A percentile compares a stretch with the other conserved stretches of the same genome.
These are phyloP conservation scores for Microdochium paspali DNA, from an alignment of 2,329 filamentous ascomycete genomes.

Conservation along the genomic window DNA sequence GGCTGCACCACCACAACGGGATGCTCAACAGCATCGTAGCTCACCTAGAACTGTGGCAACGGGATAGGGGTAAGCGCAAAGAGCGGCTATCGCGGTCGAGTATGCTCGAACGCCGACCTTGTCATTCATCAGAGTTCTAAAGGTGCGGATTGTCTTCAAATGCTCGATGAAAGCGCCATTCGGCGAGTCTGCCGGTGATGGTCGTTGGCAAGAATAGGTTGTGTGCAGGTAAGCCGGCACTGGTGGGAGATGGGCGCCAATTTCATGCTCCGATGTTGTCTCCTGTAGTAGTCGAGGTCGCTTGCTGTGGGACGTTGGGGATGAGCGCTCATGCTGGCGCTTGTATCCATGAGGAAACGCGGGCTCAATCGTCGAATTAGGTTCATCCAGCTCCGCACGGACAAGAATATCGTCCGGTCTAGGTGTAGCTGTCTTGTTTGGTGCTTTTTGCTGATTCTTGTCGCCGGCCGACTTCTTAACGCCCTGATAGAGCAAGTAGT, in stretches of 20 bases:
- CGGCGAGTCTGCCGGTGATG: conserved; percentile 58
- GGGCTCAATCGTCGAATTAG: not conserved
- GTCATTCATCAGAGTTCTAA: conserved; percentile 63
- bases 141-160: conserved; percentile 64
- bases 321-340: conserved; percentile 16
- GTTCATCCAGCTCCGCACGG: conserved; percentile 10
- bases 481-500: conserved; percentile 47
- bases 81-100: conserved; percentile 71
- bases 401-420: conserved; percentile 17
- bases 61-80: conserved; percentile 67
- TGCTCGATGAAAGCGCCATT: conserved; percentile 69
- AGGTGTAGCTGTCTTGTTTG: not conserved
- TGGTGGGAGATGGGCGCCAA: conserved; percentile 43
- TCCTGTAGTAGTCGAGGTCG: conserved; percentile 44
- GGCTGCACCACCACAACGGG: conserved; percentile 14
- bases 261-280: conserved; percentile 72
- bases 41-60: conserved; percentile 32
- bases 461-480: conserved; percentile 14
- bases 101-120: conserved; percentile 78
- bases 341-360: conserved; percentile 2
- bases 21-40: conserved; percentile 19
- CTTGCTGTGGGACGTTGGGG: conserved; percentile 21
- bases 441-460: conserved; percentile 4
- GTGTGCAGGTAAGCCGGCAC: conserved; percentile 58
- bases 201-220: conserved; percentile 72